A percentile compares a stretch with the other conserved stretches of the same genome.
Evolutionary conservation across 2,329 filamentous ascomycete species (phyloP).

Genomic region (Coniochaeta hoffmannii): DNA sequence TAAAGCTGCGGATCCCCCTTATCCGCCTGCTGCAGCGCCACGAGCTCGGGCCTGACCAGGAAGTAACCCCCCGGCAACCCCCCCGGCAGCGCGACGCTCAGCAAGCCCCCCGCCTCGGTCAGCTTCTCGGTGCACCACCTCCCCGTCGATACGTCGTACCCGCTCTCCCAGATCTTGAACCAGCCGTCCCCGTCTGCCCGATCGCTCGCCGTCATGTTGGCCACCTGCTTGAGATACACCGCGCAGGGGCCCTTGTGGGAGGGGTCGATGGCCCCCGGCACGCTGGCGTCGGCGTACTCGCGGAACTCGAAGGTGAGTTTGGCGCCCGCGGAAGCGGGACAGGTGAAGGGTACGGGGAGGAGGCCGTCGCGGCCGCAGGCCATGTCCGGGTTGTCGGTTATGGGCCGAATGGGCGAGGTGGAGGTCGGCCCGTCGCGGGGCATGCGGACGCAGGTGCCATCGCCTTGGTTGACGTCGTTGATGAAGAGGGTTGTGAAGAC

Average conservation of each 20-base stretch:
- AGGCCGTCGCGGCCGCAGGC: slow-evolving; percentile 51
- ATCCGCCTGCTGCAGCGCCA: slow-evolving; percentile 59
- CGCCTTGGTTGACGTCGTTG: slow-evolving; percentile 56
- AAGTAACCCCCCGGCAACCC: slow-evolving; percentile 60
- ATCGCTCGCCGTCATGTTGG: slow-evolving; percentile 40
- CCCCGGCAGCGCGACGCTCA: slow-evolving; percentile 54
- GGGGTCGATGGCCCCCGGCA: slow-evolving; percentile 48
- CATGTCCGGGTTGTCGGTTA: slow-evolving; percentile 56
- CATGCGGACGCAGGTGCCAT: slow-evolving; percentile 66
- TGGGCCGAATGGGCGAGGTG: slow-evolving; percentile 49
- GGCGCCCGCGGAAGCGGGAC: slow-evolving; percentile 41
- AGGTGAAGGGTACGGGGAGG: slow-evolving; percentile 38
- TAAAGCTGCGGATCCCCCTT: slow-evolving; percentile 64
- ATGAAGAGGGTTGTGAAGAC: slow-evolving; percentile 57
- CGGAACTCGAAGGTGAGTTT: slow-evolving; percentile 62
- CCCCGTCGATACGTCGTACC: slow-evolving; percentile 46
- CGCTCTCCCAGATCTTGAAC: slow-evolving; percentile 71
- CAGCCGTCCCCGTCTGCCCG: slow-evolving; percentile 59
- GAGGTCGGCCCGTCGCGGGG: slow-evolving; percentile 41
- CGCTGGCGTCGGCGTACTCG: slow-evolving; percentile 46
- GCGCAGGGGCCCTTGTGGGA: slow-evolving; percentile 63
- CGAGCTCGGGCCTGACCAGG: slow-evolving; percentile 62
- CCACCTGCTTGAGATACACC: slow-evolving; percentile 65
- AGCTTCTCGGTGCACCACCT: slow-evolving; percentile 67
- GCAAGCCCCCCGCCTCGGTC: slow-evolving; percentile 54